Base-by-base conservation (phyloP, 2,329 filamentous ascomycete genomes). In the Chaetoscypha palmicola region DNA sequence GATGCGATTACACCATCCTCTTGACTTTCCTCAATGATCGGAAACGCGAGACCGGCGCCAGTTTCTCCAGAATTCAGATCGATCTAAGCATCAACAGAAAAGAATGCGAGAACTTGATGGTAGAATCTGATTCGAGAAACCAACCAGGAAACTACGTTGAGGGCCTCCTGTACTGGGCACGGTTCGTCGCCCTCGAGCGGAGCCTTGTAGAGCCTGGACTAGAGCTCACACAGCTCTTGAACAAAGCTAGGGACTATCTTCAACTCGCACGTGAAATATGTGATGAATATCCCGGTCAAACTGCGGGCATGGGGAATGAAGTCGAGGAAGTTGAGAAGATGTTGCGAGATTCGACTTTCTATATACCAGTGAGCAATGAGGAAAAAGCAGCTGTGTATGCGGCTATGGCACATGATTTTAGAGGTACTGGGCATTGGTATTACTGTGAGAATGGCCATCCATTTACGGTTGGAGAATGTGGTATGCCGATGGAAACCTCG, bases 401-500 rank as follows among this genome's bases (percentile, higher is more conserved):
- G 1, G 75, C 76, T 2, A 79, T 81, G 74, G 58, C 68, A 1
- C 44, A 37, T 0, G 71, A 74, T 48, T 71, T 77, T 28, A 48
- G 41, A 0, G 70, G 72, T 0, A 76, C 70, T 0, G 79, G 79
- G 0, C 76, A 81, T 50, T 83, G 78, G 79, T 83, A 81, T 58
- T 67, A 62, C 1, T 81, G 76, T 49, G 59, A 50, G 19, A 77
- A 78, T 45, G 70, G 71, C 2, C 75, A 81, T 55, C 72, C 74
- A 2, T 81, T 85, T 50, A 76, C 78, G 0, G 69, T 84, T 23
- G 79, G 79, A 1, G 76, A 84, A 47, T 83, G 80, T 54, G 80
- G 80, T 1, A 76, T 77, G 69, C 76, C 81, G 0, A 81, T 83
- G 76, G 48, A 86, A 58, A 43, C 55, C 14, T 71, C 79, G 1